Evolutionary conservation across 306 rosid species (phyloP), one percentile per base, ranked within the genome.

Genomic region (Ziziphus jujuba): DNA sequence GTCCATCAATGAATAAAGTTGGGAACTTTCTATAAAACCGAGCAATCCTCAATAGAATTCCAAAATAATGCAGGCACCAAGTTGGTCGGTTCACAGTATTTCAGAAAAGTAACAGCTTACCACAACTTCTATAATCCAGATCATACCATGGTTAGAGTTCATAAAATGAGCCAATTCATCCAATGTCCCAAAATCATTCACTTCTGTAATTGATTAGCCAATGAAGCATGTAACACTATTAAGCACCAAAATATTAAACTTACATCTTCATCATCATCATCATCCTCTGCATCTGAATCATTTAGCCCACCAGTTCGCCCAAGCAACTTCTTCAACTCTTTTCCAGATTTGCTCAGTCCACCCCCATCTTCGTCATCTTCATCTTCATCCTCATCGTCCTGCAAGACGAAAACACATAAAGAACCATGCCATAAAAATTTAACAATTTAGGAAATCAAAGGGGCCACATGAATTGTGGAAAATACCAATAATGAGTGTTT

Each of bases 271-370:
- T 75, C 90, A 0, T 89, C 96, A 0, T 87, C 96, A 0, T 91
- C 96, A 0, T 92, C 96, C 0, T 90, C 98, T 36, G 79, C 96
- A 63, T 90, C 98, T 40, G 96, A 92, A 62, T 87, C 97, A 84
- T 76, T 74, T 64, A 89, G 61, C 50, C 97, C 97, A 63, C 85
- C 69, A 72, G 90, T 5, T 52, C 89, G 82, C 70, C 91, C 95
- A 68, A 87, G 91, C 70, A 90, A 66, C 86, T 90, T 88, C 87
- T 92, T 90, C 82, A 88, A 82, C 87, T 92, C 98, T 75, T 92
- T 92, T 59, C 98, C 97, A 36, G 97, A 86, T 86, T 92, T 87
- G 81, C 98, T 92, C 75, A 92, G 80, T 45, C 96, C 96, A n/a
- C 84, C 93, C 51, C 75, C 95, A 61, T 81, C 95, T 75, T 90